Evolutionary conservation across 805 yeast species (phyloP).

Genomic region (Tetrapisispora nanseiensis): DNA sequence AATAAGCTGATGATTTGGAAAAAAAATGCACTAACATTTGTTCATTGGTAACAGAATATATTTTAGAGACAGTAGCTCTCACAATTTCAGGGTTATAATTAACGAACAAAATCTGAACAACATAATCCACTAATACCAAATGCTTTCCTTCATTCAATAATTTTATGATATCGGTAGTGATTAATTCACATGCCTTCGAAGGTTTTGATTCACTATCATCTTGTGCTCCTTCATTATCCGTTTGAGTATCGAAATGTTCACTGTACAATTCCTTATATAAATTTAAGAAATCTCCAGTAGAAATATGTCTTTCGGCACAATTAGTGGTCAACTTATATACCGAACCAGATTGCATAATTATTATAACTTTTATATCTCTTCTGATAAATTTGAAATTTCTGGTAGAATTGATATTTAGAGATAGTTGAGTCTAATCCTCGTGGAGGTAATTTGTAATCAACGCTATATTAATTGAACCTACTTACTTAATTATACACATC

Average conservation of each 20-base stretch:
- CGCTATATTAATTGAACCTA: no score
- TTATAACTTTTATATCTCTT: neutral
- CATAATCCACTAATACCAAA: constrained; percentile 20
- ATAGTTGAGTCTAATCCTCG: no score
- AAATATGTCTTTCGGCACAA: constrained; percentile 22
- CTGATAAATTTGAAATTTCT: neutral
- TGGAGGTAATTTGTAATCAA: no score
- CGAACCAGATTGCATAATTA: constrained; percentile 18
- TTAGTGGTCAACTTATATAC: constrained; percentile 19
- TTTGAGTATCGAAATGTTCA: constrained; percentile 16
- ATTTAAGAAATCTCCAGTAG: constrained; percentile 22
- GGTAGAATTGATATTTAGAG: no score
- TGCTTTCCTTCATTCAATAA: constrained; percentile 14
- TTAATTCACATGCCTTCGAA: constrained; percentile 5
- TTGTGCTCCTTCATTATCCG: constrained; percentile 13
- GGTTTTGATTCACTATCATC: neutral
- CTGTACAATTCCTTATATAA: constrained; percentile 28
- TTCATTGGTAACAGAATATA: constrained; percentile 11
- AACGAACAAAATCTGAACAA: constrained; percentile 22
- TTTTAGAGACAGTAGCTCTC: constrained; percentile 16
- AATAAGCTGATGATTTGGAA: constrained; percentile 20
- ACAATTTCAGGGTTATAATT: constrained; percentile 24
- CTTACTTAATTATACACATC: no score
- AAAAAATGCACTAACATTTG: constrained; percentile 20
- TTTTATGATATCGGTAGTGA: constrained; percentile 15